phyloP scores from a whole-genome alignment of 352 stramenopile genomes.

The Phytophthora kernoviae region DNA sequence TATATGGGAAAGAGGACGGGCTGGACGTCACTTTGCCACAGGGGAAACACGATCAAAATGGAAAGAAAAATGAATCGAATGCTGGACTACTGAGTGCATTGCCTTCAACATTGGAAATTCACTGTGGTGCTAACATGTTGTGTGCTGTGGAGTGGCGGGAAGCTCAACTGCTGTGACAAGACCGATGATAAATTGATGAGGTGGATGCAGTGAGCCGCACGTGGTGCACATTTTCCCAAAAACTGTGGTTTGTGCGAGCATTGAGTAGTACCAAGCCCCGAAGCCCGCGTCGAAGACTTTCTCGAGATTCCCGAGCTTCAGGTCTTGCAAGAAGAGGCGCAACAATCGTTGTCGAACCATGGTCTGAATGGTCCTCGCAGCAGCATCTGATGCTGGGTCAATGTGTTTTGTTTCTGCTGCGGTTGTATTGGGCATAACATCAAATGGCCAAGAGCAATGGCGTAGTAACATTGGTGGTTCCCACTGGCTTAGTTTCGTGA shows the following conservation, averaged over 20 bases:
- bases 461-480: constrained; percentile 33
- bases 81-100: constrained; percentile 14
- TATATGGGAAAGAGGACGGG: constrained; percentile 35
- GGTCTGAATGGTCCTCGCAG: constrained; percentile 42
- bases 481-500: constrained; percentile 42
- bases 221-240: constrained; percentile 52
- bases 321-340: constrained; percentile 40
- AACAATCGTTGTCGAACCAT: constrained; percentile 42
- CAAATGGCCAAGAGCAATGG: constrained; percentile 3
- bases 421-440: not conserved
- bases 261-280: constrained; percentile 63
- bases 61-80: constrained; percentile 35
- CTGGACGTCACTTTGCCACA: constrained; percentile 34
- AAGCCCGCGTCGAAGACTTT: constrained; percentile 47
- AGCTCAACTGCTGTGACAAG: not conserved
- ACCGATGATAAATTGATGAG: constrained; percentile 23
- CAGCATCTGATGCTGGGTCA: constrained; percentile 14
- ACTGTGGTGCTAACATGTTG: no score
- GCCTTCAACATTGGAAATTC: constrained; percentile 1
- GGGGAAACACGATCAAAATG: constrained; percentile 31
- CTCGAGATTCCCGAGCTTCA: constrained; percentile 43
- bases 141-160: no score
- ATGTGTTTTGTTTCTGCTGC: not conserved
- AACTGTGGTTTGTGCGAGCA: constrained; percentile 49
- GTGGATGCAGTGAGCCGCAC: constrained; percentile 26